These are phyloP conservation scores for Mortierella sp. DNA, from an alignment of 371 early-diverging fungal genomes.

Conservation along the genomic window DNA sequence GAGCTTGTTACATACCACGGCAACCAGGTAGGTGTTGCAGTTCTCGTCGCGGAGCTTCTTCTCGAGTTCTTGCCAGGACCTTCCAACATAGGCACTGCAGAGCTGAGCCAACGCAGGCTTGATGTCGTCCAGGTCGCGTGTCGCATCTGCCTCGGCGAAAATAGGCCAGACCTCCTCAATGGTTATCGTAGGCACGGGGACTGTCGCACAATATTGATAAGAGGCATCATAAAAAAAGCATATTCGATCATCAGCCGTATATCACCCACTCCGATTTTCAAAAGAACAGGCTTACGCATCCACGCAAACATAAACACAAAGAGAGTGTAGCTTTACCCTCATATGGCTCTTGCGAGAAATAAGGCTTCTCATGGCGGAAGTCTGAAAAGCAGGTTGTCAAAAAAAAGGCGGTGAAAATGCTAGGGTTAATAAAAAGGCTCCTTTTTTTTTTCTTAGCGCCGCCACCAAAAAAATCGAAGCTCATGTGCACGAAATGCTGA, in stretches of 20 bases:
- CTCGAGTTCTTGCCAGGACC: constrained; percentile 36
- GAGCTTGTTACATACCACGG: constrained; percentile 22
- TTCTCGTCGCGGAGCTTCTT: constrained; percentile 38
- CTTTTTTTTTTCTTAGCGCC: too few species aligned
- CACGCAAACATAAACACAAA: background rate
- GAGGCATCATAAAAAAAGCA: background rate
- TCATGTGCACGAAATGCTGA: background rate
- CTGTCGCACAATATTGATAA: background rate
- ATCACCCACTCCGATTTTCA: too few species aligned
- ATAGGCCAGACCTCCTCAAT: constrained; percentile 43
- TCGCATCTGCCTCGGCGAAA: constrained; percentile 35
- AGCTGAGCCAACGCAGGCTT: constrained; percentile 33
- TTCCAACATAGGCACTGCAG: constrained; percentile 25
- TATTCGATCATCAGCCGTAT: background rate
- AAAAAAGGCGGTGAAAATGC: background rate
- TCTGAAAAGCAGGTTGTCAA: background rate
- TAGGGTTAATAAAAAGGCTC: background rate
- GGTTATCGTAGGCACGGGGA: constrained; percentile 13
- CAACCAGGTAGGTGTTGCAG: constrained; percentile 45
- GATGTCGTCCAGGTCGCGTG: constrained; percentile 47
- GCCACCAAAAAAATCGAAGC: too few species aligned
- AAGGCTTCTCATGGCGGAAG: background rate
- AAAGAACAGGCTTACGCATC: too few species aligned
- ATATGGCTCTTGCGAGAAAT: background rate
- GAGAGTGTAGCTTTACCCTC: background rate